Percentiles rank a stretch among this genome's conserved stretches.
Conservation (phyloP, 202 grass and related monocot genomes). For the Setaria italica region DNA sequence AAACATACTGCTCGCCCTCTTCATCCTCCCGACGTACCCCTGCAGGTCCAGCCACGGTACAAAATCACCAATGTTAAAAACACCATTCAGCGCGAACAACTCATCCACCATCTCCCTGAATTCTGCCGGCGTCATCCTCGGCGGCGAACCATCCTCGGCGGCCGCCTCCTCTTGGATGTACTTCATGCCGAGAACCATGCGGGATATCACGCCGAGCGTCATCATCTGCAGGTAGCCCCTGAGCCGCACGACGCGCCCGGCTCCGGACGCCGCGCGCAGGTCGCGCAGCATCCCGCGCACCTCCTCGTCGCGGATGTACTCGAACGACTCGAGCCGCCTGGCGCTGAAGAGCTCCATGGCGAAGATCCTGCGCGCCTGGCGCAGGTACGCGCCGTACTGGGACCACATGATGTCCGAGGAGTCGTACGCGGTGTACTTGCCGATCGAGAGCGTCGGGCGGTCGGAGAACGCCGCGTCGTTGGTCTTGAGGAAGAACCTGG, state of each 20-base stretch:
- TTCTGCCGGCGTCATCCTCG: slow-evolving; percentile 60
- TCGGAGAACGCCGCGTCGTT: slow-evolving; percentile 68
- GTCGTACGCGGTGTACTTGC: slow-evolving; percentile 85
- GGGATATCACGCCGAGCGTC: slow-evolving; percentile 77
- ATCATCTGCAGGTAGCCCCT: slow-evolving; percentile 71
- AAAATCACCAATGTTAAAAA: slow-evolving; percentile 82
- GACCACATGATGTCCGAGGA: slow-evolving; percentile 83
- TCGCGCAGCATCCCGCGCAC: slow-evolving; percentile 55
- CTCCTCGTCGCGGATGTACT: slow-evolving; percentile 76
- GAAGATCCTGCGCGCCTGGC: slow-evolving; percentile 90
- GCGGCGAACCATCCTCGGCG: not conserved
- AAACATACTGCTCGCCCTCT: slow-evolving; percentile 69
- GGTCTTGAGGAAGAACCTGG: slow-evolving; percentile 87
- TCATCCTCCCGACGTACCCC: slow-evolving; percentile 82
- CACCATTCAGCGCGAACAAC: slow-evolving; percentile 78
- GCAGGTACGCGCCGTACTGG: slow-evolving; percentile 81
- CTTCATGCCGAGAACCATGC: slow-evolving; percentile 81
- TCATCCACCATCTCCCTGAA: slow-evolving; percentile 89
- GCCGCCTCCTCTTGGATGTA: slow-evolving; percentile 49
- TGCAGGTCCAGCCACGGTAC: slow-evolving; percentile 82
- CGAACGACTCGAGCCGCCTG: slow-evolving; percentile 74
- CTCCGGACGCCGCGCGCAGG: slow-evolving; percentile 41
- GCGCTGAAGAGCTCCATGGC: slow-evolving; percentile 84
- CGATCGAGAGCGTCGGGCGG: slow-evolving; percentile 70
- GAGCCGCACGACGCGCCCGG: slow-evolving; percentile 49